These are phyloP conservation scores for Plectosphaerella sp. DNA, from an alignment of 2,329 filamentous ascomycete species.

Conservation along the genomic window DNA sequence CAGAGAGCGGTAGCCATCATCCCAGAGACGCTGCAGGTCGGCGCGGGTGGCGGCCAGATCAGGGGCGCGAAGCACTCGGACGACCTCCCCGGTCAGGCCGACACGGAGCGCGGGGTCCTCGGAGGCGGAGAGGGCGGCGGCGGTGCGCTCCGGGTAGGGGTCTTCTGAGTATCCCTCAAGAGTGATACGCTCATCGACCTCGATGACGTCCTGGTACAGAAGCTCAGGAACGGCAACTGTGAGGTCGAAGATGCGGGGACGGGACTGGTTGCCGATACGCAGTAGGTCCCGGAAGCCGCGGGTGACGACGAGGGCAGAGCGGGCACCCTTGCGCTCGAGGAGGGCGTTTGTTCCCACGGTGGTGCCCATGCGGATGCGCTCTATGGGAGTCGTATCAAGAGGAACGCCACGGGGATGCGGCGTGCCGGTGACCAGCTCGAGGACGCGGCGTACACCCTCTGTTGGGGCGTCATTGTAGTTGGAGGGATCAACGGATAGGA, in stretches of 20 bases:
- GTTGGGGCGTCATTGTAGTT: slow-evolving; percentile 72
- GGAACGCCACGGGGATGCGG: slow-evolving; percentile 26
- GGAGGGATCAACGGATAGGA: slow-evolving; percentile 65
- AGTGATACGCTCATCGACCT: slow-evolving; percentile 72
- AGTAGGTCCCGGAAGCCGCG: slow-evolving; percentile 70
- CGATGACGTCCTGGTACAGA: slow-evolving; percentile 65
- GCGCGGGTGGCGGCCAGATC: slow-evolving; percentile 46
- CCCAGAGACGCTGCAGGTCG: slow-evolving; percentile 56
- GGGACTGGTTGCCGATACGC: slow-evolving; percentile 68
- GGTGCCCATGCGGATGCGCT: slow-evolving; percentile 76
- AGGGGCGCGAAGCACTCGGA: slow-evolving; percentile 60
- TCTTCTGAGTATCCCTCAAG: slow-evolving; percentile 72
- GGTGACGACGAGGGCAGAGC: slow-evolving; percentile 65
- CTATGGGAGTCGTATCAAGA: slow-evolving; percentile 32
- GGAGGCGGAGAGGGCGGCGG: slow-evolving; percentile 33
- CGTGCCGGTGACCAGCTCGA: slow-evolving; percentile 25
- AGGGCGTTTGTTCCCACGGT: slow-evolving; percentile 75
- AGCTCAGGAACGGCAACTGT: slow-evolving; percentile 65
- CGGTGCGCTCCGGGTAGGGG: slow-evolving; percentile 47
- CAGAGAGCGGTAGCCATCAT: slow-evolving; percentile 51
- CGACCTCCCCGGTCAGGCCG: slow-evolving; percentile 63
- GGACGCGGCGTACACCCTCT: slow-evolving; percentile 59
- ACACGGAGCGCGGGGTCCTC: slow-evolving; percentile 52
- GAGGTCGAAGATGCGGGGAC: slow-evolving; percentile 70
- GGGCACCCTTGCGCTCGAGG: slow-evolving; percentile 70